These are phyloP conservation scores for Camillea tinctor DNA, from an alignment of 2,329 filamentous ascomycete genomes.

Conservation along the genomic window DNA sequence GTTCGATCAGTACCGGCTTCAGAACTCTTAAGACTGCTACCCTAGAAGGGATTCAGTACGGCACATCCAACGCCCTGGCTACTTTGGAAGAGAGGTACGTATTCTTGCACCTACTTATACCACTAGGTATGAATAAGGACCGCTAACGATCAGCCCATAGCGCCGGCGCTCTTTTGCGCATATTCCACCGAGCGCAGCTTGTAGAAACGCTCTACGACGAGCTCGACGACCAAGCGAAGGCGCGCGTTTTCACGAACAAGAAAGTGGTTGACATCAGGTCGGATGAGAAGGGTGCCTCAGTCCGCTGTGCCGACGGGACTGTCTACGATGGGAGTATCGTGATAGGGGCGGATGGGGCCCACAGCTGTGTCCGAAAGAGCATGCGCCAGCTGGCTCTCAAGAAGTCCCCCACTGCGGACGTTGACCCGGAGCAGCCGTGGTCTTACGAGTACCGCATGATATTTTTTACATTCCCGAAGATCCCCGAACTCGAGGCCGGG, in stretches of 20 bases:
- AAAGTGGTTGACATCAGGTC: slow-evolving; percentile 8
- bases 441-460: slow-evolving; percentile 7
- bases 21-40: not conserved
- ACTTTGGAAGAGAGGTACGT: not conserved
- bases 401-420: not conserved
- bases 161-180: slow-evolving; percentile 1
- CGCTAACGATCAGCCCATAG: slow-evolving; percentile 3
- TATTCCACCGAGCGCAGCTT: slow-evolving; percentile 14
- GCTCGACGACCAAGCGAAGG: slow-evolving; percentile 6
- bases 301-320: slow-evolving; percentile 15
- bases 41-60: slow-evolving; percentile 1
- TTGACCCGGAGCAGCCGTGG: slow-evolving; percentile 15
- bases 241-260: slow-evolving; percentile 14
- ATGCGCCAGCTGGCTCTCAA: slow-evolving; percentile 14
- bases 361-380: slow-evolving; percentile 10
- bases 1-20: slow-evolving; percentile 1
- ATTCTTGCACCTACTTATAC: not conserved
- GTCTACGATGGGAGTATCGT: slow-evolving; percentile 17
- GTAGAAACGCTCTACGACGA: slow-evolving; percentile 10
- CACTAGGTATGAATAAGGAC: not conserved
- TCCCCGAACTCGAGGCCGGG: slow-evolving; percentile 4
- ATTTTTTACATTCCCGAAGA: slow-evolving; percentile 11
- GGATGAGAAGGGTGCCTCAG: slow-evolving; percentile 9
- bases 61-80: not conserved
- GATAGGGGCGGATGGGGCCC: slow-evolving; percentile 18